These are phyloP conservation scores for Emmonsiellopsis sp. DNA, from an alignment of 2,329 filamentous ascomycete species.

Conservation along the genomic window DNA sequence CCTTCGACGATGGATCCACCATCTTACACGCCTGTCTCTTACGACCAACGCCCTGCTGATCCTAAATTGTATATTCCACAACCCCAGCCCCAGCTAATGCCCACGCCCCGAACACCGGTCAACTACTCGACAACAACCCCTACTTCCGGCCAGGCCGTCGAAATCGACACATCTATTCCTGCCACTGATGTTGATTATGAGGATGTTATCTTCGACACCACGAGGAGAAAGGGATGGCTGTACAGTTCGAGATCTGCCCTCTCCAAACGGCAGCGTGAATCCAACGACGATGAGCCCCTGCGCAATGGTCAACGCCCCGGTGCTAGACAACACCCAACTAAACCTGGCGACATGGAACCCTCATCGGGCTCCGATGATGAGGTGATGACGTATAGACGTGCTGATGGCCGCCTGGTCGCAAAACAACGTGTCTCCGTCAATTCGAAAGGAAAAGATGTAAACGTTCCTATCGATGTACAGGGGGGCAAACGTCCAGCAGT, in stretches of 20 bases:
- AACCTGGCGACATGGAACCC: background rate
- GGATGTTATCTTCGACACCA: no score
- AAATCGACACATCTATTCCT: background rate
- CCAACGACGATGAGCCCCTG: background rate
- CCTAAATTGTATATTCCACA: background rate
- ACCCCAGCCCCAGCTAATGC: background rate
- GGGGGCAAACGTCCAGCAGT: no score
- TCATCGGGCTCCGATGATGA: constrained; percentile 2
- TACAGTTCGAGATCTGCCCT: background rate
- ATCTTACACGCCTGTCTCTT: background rate
- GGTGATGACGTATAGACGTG: constrained; percentile 21
- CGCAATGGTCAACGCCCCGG: background rate
- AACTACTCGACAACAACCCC: background rate
- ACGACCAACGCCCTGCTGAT: constrained; percentile 1
- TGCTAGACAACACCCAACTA: background rate
- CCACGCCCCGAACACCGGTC: background rate
- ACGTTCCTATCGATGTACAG: background rate
- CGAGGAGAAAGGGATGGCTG: background rate
- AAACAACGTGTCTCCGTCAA: background rate
- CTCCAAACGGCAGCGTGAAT: background rate
- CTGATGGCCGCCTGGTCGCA: constrained; percentile 15
- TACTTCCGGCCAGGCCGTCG: background rate
- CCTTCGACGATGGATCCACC: background rate
- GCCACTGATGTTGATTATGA: background rate
- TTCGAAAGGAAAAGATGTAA: background rate